These are phyloP conservation scores for Scopulariopsis brevicaulis DNA, from an alignment of 2,329 filamentous ascomycete species.

Conservation along the genomic window DNA sequence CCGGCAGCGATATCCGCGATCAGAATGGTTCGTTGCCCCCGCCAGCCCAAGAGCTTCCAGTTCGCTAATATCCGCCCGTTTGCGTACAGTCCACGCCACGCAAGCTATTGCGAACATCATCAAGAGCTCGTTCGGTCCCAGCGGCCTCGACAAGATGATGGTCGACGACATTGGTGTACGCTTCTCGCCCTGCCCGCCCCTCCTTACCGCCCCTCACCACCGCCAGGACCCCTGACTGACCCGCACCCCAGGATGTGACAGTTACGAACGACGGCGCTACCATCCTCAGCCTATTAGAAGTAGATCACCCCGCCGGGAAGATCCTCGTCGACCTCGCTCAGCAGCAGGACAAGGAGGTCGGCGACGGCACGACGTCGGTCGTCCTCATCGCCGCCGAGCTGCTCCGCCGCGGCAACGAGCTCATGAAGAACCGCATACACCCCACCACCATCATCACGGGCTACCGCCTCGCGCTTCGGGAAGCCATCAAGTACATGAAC, in stretches of 20 bases:
- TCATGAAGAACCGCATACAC: slow-evolving; percentile 99
- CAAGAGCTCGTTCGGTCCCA: slow-evolving; percentile 96
- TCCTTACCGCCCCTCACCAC: slow-evolving; percentile 7
- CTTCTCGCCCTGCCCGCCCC: slow-evolving; percentile 8
- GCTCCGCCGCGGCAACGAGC: slow-evolving; percentile 84
- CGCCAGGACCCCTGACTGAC: slow-evolving; percentile 7
- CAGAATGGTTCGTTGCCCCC: slow-evolving; percentile 48
- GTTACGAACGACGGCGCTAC: slow-evolving; percentile 98
- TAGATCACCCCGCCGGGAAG: slow-evolving; percentile 96
- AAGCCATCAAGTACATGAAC: slow-evolving; percentile 98
- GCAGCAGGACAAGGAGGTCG: slow-evolving; percentile 98
- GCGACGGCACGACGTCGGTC: slow-evolving; percentile 95
- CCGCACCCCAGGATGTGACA: slow-evolving; percentile 65
- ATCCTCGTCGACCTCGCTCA: slow-evolving; percentile 96
- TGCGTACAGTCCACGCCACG: slow-evolving; percentile 68
- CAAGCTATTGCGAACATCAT: slow-evolving; percentile 98
- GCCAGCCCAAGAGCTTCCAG: not conserved
- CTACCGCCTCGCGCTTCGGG: slow-evolving; percentile 86
- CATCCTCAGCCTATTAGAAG: slow-evolving; percentile 87
- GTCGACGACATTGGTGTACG: slow-evolving; percentile 95
- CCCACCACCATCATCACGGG: slow-evolving; percentile 98
- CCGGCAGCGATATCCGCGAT: slow-evolving; percentile 89
- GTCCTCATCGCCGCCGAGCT: slow-evolving; percentile 96
- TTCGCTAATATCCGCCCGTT: not conserved
- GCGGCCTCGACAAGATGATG: slow-evolving; percentile 99